Percentiles rank a stretch among this genome's conserved stretches.
Evolutionary conservation across 2,329 filamentous ascomycete genomes (phyloP).

Genomic region (Cladosporium sp.): DNA sequence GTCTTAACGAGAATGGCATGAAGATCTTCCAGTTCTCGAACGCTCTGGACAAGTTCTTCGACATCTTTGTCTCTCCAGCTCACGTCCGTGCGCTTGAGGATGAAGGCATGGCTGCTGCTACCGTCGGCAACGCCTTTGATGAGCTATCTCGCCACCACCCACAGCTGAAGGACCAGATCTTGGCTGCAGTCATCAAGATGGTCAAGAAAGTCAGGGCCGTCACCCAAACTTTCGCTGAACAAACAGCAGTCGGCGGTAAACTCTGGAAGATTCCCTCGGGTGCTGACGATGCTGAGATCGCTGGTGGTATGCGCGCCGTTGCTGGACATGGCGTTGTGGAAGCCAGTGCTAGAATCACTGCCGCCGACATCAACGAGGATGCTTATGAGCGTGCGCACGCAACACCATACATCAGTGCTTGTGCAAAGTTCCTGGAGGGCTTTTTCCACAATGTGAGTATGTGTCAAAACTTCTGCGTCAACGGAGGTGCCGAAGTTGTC

Average conservation of each 20-base stretch:
- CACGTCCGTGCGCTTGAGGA: constrained; percentile 82
- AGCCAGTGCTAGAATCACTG: constrained; percentile 7
- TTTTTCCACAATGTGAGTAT: constrained; percentile 75
- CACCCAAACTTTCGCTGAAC: constrained; percentile 67
- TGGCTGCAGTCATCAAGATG: constrained; percentile 86
- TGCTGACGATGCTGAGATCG: constrained; percentile 45
- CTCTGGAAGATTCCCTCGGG: constrained; percentile 54
- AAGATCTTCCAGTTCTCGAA: constrained; percentile 80
- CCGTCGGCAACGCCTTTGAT: constrained; percentile 83
- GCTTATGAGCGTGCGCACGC: constrained; percentile 27
- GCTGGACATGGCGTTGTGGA: constrained; percentile 14
- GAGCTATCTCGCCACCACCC: constrained; percentile 95
- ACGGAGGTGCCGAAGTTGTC: constrained; percentile 78
- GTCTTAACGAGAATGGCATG: constrained; percentile 82
- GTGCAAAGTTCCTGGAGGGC: constrained; percentile 73
- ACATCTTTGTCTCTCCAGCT: constrained; percentile 91
- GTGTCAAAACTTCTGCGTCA: constrained; percentile 71
- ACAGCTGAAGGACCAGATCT: constrained; percentile 73
- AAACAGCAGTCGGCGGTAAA: constrained; percentile 74
- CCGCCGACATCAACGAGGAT: constrained; percentile 39
- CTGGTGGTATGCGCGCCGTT: constrained; percentile 39
- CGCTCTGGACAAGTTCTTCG: constrained; percentile 83
- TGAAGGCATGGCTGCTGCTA: constrained; percentile 68
- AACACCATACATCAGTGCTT: constrained; percentile 66
- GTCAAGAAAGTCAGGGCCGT: constrained; percentile 76